Base-by-base conservation (phyloP, 345 rosid genomes). In the Odontarrhena argentea region DNA sequence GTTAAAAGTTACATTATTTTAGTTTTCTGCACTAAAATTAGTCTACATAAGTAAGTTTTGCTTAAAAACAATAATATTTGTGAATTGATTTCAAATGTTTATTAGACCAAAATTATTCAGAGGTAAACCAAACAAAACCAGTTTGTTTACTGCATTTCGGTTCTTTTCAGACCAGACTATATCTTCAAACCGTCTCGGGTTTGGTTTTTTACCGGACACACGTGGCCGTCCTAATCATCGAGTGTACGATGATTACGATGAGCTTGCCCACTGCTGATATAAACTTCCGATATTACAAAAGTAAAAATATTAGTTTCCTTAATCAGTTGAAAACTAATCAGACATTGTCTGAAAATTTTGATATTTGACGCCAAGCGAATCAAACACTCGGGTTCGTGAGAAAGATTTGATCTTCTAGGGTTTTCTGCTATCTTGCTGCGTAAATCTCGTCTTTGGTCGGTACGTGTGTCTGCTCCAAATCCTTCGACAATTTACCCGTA, bases 311-410 rank as follows among this genome's bases (percentile, higher is more conserved):
- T 53, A 7, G 25, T 7, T 24, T 9, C 1, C 10, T 37, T n/a
- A 6, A 32, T 4, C 36, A 32, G 6, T 32, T 32, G 1, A 18
- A 48, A 45, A 46, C 30, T 13, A 14, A 11, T 26, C 11, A 25
- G 68, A 43, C 36, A 2, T 40, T 63, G 64, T 63, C 68, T 28
- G 43, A 62, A 48, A 26, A 0, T 44, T 53, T 37, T 14, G 41
- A 70, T 52, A 70, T 43, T 54, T 70, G 62, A 46, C 6, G 36
- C 36, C 36, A 43, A 55, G 50, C 4, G 55, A 70, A 22, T 48
- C 64, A 37, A 1, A 28, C 30, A 55, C 30, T 53, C 22, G 40
- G 35, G 28, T 55, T 63, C 44, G 68, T 53, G 47, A 52, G n/a
- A 15, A 44, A 12, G 43, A 63, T 71, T 56, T 40, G 45, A 47